A percentile compares a stretch with the other conserved stretches of the same genome.
These are phyloP conservation scores for Trichoderma sp. DNA, from an alignment of 2,329 filamentous ascomycete species.

Conservation along the genomic window DNA sequence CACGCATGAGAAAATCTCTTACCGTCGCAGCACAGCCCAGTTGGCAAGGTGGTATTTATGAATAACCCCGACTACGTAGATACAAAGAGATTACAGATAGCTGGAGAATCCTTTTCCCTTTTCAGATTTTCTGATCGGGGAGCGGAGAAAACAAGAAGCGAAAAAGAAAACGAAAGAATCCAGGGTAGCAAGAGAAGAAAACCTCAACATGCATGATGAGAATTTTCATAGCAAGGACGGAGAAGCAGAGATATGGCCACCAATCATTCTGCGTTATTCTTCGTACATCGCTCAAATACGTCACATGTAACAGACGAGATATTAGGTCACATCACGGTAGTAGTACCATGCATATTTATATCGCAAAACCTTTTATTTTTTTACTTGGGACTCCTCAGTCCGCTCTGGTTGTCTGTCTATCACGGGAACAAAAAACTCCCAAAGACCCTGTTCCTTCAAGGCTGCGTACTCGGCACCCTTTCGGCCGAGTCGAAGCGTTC, in stretches of 20 bases:
- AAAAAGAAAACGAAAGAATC: neutral
- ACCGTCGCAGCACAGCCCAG: neutral
- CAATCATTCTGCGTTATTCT: neutral
- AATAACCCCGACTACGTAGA: neutral
- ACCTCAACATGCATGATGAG: neutral
- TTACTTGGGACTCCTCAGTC: constrained; percentile 43
- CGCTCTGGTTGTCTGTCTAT: constrained; percentile 36
- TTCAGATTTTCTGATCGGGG: neutral
- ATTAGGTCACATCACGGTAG: neutral
- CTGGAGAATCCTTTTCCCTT: neutral
- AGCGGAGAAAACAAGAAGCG: neutral
- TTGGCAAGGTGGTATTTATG: neutral
- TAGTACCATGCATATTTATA: neutral
- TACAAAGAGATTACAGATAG: neutral
- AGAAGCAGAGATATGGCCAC: neutral
- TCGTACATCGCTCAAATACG: neutral
- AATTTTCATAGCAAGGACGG: neutral
- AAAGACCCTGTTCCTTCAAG: constrained; percentile 20
- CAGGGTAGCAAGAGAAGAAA: neutral
- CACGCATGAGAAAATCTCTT: neutral
- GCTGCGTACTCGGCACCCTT: constrained; percentile 25
- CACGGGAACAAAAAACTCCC: constrained; percentile 23
- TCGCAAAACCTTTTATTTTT: constrained; percentile 32
- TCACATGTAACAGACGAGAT: neutral
- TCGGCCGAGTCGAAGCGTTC: constrained; percentile 33